These are phyloP conservation scores for Trametes sanguinea DNA, from an alignment of 768 basidiomycete species.

Conservation along the genomic window DNA sequence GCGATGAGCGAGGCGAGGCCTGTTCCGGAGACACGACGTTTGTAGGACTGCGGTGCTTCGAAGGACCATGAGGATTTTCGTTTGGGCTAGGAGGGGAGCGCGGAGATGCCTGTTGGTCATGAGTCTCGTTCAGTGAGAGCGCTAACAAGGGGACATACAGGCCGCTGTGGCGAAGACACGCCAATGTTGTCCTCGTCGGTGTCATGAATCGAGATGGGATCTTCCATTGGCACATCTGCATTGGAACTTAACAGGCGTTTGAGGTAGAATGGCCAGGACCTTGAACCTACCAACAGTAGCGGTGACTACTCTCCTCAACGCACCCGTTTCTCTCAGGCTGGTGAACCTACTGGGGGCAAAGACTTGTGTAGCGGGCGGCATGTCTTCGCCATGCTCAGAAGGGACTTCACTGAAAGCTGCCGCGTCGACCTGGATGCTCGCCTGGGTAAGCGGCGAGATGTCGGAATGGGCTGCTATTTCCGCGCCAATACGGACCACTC, in stretches of 20 bases:
- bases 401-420: no score
- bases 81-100: constrained; percentile 33
- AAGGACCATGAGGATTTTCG: constrained; percentile 29
- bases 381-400: not conserved
- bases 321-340: not conserved
- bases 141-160: constrained; percentile 6
- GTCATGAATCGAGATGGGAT: constrained; percentile 16
- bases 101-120: constrained; percentile 35
- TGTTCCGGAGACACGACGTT: constrained; percentile 3
- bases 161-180: constrained; percentile 3
- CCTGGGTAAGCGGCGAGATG: constrained; percentile 15
- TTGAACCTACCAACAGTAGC: not conserved
- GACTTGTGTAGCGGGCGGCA: constrained; percentile 27
- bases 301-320: not conserved
- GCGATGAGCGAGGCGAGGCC: not conserved
- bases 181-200: constrained; percentile 8
- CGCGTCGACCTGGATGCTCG: not conserved
- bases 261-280: not conserved
- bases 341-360: constrained; percentile 29
- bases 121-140: constrained; percentile 30
- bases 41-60: constrained; percentile 17
- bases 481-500: constrained; percentile 7
- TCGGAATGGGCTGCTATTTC: constrained; percentile 14
- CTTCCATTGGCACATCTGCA: constrained; percentile 1
- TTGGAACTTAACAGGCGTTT: not conserved